Evolutionary conservation across 169 alveolate genomes (phyloP), one percentile per base, ranked within the genome.

Genomic region (Eimeria nieschulzi): DNA sequence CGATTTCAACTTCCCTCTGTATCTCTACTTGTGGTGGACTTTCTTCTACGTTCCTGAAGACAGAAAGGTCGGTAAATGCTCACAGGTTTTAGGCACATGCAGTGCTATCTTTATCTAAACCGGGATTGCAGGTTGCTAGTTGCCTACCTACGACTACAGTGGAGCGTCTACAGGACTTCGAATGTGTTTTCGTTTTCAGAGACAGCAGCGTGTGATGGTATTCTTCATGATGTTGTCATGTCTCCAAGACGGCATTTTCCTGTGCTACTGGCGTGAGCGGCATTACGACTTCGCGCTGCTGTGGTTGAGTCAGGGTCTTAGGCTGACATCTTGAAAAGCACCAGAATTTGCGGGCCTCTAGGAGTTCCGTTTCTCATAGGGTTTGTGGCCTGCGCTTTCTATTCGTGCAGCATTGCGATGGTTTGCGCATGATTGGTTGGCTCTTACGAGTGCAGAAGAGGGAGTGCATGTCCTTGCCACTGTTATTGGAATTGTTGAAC

Each of bases 401-500:
- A 13, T 9, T 61, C n/a, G 71, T 61, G 79, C 92, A 87, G 92
- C 92, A 2, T 21, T 23, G 53, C 76, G 87, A 2, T 87, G 92
- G 92, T 73, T 87, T 64, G 78, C 92, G 12, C 87, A 87, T 46
- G 92, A 87, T 25, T 87, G 92, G 92, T 86, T 87, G 39, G 92
- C 92, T 10, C 15, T 87, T 21, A 71, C 87, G 3, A 87, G 86
- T 63, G 92, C 82, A 25, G 82, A 79, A 15, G 92, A 87, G 63
- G 92, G 92, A 17, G 78, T 87, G 9, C 92, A 87, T 55, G 71
- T 73, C 54, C 59, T 87, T 7, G 23, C 82, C 17, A 87, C 92
- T 12, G 79, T 87, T 70, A 54, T 87, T 21, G 61, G 86, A 59
- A 23, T 87, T 59, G 53, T 87, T 7, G 92, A 87, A 33, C 23